Evolutionary conservation across 2,329 filamentous ascomycete genomes (phyloP).

Genomic region (Fusarium sp.): DNA sequence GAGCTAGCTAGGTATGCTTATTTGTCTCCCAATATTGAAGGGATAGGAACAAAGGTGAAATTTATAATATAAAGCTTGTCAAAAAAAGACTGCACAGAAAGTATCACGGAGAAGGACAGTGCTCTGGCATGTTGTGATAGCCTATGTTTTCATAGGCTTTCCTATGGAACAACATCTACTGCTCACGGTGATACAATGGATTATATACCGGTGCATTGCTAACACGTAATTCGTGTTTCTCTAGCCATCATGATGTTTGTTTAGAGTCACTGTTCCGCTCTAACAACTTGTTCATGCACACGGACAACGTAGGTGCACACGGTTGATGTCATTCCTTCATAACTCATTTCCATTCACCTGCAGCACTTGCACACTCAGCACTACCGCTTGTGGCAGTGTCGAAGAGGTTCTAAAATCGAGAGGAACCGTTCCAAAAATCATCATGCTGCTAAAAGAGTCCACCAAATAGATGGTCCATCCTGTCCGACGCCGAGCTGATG

Average conservation of each 20-base stretch:
- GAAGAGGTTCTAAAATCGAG: background rate
- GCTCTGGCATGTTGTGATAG: background rate
- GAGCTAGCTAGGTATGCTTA: constrained; percentile 5
- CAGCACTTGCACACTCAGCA: background rate
- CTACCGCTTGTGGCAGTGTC: background rate
- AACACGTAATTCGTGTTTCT: background rate
- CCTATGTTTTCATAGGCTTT: background rate
- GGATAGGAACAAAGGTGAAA: background rate
- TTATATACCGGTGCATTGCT: background rate
- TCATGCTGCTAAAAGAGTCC: background rate
- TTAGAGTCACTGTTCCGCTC: background rate
- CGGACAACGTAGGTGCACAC: background rate
- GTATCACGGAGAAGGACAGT: background rate
- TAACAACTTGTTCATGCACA: no score
- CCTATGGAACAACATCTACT: background rate
- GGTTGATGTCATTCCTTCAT: constrained; percentile 11
- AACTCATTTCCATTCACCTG: constrained; percentile 1
- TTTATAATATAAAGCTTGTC: background rate
- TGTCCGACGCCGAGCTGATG: constrained; percentile 25
- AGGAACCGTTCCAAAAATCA: background rate
- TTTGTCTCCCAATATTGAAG: background rate
- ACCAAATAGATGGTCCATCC: constrained; percentile 2
- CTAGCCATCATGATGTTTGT: background rate
- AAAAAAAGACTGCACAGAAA: background rate
- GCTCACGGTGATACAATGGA: background rate